Evolutionary conservation across 1,284 basidiomycete genomes (phyloP).

Genomic region (Naganishia cerealis): DNA sequence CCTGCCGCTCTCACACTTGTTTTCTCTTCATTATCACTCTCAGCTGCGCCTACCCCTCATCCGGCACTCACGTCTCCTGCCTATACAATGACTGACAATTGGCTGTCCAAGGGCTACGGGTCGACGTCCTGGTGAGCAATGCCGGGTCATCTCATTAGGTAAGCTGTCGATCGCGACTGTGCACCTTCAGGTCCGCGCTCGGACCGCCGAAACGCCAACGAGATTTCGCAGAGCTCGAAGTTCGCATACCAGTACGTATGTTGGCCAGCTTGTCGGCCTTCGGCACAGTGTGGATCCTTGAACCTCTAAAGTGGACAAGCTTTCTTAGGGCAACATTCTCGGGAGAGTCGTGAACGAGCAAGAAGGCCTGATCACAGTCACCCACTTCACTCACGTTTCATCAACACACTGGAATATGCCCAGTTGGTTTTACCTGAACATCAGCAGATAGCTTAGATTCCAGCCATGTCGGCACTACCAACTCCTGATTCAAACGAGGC

Average conservation of each 20-base stretch:
- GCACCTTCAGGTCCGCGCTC: neutral
- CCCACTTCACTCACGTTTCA: neutral
- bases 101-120: too few species aligned
- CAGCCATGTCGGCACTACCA: neutral
- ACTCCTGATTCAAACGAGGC: neutral
- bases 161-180: neutral
- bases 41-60: too few species aligned
- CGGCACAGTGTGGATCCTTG: too few species aligned
- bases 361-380: neutral
- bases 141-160: neutral
- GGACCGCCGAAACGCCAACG: constrained; percentile 1
- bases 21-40: too few species aligned
- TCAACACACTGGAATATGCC: neutral
- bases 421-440: neutral
- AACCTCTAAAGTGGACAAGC: too few species aligned
- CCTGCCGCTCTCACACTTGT: constrained; percentile 34
- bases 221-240: neutral
- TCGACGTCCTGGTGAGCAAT: too few species aligned
- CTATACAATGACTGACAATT: too few species aligned
- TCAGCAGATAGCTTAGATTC: neutral
- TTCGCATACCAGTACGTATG: neutral
- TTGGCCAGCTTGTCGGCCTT: too few species aligned
- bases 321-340: neutral
- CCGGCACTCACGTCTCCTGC: too few species aligned
- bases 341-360: neutral